phyloP scores from a whole-genome alignment of 176 grass and related monocot species.

The Carex parvula region DNA sequence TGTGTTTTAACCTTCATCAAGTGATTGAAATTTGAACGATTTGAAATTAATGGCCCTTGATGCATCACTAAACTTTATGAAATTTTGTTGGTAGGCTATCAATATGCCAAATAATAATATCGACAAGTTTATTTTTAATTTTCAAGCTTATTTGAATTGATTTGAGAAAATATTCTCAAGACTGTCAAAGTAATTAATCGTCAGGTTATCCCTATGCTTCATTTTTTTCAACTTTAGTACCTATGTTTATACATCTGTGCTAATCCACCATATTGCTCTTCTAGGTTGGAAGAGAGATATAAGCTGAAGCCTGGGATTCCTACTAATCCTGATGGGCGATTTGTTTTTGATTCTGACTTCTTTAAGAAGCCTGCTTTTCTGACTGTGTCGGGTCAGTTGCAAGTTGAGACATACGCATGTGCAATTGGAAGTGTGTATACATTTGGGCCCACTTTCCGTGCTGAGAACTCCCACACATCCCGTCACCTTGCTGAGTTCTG shows the following conservation, averaged over 20 bases:
- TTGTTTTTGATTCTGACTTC: slow-evolving; percentile 71
- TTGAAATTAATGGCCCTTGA: background rate
- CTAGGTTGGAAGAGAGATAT: slow-evolving; percentile 73
- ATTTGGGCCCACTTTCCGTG: slow-evolving; percentile 94
- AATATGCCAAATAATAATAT: background rate
- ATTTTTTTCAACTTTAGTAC: background rate
- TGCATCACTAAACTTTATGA: background rate
- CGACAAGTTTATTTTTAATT: background rate
- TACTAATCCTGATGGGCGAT: slow-evolving; percentile 52
- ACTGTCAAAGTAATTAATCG: background rate
- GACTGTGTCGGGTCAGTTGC: slow-evolving; percentile 91
- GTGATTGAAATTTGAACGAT: background rate
- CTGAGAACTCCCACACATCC: slow-evolving; percentile 88
- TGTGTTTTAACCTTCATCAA: background rate
- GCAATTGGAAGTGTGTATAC: slow-evolving; percentile 88
- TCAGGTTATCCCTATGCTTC: background rate
- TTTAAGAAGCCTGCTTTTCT: slow-evolving; percentile 94
- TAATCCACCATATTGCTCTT: slow-evolving; percentile 16
- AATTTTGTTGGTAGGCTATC: background rate
- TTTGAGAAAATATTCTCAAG: background rate
- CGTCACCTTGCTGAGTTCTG: slow-evolving; percentile 95
- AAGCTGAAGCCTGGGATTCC: slow-evolving; percentile 85
- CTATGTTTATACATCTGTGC: background rate
- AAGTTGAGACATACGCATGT: slow-evolving; percentile 92
- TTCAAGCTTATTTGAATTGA: no score